Base-by-base conservation (phyloP, 2,329 filamentous ascomycete species). In the Hymenoscyphus repandus region DNA sequence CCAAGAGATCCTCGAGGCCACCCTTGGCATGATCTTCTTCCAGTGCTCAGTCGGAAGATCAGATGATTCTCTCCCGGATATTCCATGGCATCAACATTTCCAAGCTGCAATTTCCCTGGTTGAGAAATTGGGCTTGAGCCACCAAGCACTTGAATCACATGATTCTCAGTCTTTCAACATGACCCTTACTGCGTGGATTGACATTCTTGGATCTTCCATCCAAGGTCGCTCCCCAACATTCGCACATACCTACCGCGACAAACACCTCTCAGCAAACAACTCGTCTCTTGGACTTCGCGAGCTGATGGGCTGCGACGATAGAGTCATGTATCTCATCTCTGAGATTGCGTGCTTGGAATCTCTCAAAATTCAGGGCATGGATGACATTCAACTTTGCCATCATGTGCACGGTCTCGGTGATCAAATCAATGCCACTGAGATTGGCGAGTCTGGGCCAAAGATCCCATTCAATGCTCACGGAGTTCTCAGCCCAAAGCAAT, bases 21-120 rank as follows among this genome's bases (percentile, higher is more conserved):
- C 91, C 0, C 78, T 97, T 5, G 90, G 88, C 46, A 90, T 97
- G 81, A 96, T 96, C 67, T 93, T 96, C 73, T 95, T 96, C 74
- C 90, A 96, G 67, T 93, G 88, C 72, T 86, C 89, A 22, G 92
- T 97, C 57, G 92, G 92, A 48, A 82, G 88, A 62, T 83, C 86
- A 33, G 86, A 93, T 62, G 90, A 96, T 66, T 80, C 80, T 42
- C 81, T 96, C 20, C 86, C 89, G 13, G 91, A 97, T 66, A 95
- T 97, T 61, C 85, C 91, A 18, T 99, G 93, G 93, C 88, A 92
- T 72, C 88, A 95, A 68, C 93, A 99, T 74, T 96, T 97, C 73
- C 87, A 95, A 68, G 91, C 91, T 3, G 92, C 86, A 17, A 86
- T 87, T 60, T 90, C 84, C 61, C 78, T 97, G 47, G 88, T 96